These are phyloP conservation scores for Lenwebbia sp. DNA, from an alignment of 345 rosid species.

Conservation along the genomic window DNA sequence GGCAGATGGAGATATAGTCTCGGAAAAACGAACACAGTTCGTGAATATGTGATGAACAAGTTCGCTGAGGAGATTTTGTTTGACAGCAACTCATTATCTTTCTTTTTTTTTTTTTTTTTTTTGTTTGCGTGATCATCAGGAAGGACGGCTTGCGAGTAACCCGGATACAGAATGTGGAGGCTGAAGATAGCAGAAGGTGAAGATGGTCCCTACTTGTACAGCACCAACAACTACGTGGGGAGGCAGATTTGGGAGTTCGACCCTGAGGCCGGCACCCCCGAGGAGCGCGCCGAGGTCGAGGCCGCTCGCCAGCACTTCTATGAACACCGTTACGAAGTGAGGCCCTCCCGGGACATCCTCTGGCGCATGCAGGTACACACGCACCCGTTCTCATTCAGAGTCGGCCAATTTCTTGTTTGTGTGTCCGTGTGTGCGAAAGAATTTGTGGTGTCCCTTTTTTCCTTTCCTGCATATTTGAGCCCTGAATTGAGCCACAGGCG, in stretches of 20 bases:
- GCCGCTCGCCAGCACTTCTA: conserved; percentile 7
- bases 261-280: not conserved
- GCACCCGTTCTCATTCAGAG: too few species aligned
- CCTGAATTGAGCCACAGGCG: not conserved
- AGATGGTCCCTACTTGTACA: conserved; percentile 2
- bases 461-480: too few species aligned
- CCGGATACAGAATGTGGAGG: conserved; percentile 12
- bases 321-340: conserved; percentile 3
- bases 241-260: conserved; percentile 17
- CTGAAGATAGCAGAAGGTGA: conserved; percentile 11
- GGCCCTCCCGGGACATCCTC: conserved; percentile 7
- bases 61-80: not conserved
- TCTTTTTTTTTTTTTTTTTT: not conserved
- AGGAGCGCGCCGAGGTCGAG: conserved; percentile 1
- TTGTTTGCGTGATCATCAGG: not conserved
- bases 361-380: conserved; percentile 9
- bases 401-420: too few species aligned
- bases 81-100: not conserved
- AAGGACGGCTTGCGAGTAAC: not conserved
- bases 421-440: too few species aligned
- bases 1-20: not conserved
- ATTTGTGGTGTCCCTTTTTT: too few species aligned
- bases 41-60: not conserved
- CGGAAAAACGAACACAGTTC: not conserved
- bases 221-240: conserved; percentile 10